phyloP scores from a whole-genome alignment of 2,329 filamentous ascomycete genomes.

The Furcasterigmium furcatum region DNA sequence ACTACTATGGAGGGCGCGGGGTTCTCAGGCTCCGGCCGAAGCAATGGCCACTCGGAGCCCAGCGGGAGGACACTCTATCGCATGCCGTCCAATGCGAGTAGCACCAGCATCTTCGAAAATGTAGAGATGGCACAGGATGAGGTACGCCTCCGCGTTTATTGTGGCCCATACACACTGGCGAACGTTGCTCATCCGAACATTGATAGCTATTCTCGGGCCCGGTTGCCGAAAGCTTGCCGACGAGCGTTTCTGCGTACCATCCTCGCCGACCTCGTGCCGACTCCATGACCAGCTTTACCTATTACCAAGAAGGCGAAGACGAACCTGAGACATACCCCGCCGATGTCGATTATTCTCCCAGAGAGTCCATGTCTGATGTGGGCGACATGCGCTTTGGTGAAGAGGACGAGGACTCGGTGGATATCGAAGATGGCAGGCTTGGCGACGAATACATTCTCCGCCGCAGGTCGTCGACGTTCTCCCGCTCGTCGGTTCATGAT shows the following conservation, averaged over 20 bases:
- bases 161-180: too few species aligned
- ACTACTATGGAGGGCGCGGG: neutral
- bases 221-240: slow-evolving; percentile 92
- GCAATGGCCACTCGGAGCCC: neutral
- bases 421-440: slow-evolving; percentile 34
- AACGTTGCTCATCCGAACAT: too few species aligned
- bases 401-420: slow-evolving; percentile 32
- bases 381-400: slow-evolving; percentile 35
- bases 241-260: slow-evolving; percentile 86
- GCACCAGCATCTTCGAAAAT: slow-evolving; percentile 81
- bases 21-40: neutral
- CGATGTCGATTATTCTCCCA: slow-evolving; percentile 20
- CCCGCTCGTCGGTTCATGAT: slow-evolving; percentile 52
- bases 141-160: slow-evolving; percentile 50
- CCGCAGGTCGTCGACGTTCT: slow-evolving; percentile 61
- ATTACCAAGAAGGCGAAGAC: slow-evolving; percentile 62
- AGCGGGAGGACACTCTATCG: slow-evolving; percentile 49
- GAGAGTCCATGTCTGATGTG: slow-evolving; percentile 28
- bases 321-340: slow-evolving; percentile 4
- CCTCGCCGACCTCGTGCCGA: slow-evolving; percentile 79
- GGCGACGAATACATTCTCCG: slow-evolving; percentile 47
- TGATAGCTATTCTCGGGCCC: slow-evolving; percentile 79
- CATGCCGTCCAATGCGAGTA: slow-evolving; percentile 67
- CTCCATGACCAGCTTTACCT: slow-evolving; percentile 86
- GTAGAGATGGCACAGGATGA: slow-evolving; percentile 99